Conservation (phyloP, 2,329 filamentous ascomycete genomes). For the Microcyclospora pomicola region DNA sequence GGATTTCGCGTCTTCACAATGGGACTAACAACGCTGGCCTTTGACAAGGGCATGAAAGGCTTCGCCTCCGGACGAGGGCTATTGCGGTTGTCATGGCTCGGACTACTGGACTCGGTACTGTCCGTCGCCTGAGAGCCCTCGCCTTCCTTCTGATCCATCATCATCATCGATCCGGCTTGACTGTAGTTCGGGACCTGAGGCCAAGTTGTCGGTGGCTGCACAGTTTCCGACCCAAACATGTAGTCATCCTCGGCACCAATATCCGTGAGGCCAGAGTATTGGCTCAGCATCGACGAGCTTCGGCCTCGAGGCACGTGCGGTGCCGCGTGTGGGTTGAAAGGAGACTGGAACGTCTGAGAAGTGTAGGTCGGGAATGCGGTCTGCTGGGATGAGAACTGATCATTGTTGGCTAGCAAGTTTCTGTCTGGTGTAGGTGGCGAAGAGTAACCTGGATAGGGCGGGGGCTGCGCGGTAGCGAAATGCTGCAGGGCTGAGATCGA, state of each 20-base stretch:
- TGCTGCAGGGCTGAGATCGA: constrained; percentile 19
- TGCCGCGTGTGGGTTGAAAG: constrained; percentile 9
- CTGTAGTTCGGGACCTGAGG: constrained; percentile 6
- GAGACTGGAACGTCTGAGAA: constrained; percentile 12
- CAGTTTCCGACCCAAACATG: constrained; percentile 9
- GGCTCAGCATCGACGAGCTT: constrained; percentile 39
- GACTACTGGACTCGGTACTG: constrained; percentile 12
- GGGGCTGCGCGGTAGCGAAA: constrained; percentile 11
- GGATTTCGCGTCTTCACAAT: constrained; percentile 12
- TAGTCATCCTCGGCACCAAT: constrained; percentile 19
- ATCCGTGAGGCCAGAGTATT: constrained; percentile 38
- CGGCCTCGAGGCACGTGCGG: constrained; percentile 26
- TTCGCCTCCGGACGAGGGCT: constrained; percentile 22
- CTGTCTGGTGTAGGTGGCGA: constrained; percentile 46
- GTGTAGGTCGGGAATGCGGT: constrained; percentile 12
- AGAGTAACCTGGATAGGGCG: constrained; percentile 17
- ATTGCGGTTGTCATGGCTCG: constrained; percentile 5
- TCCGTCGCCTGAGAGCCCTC: constrained; percentile 14
- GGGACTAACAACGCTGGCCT: constrained; percentile 15
- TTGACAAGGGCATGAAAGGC: constrained; percentile 16
- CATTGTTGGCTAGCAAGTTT: constrained; percentile 39
- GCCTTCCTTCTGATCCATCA: constrained; percentile 9
- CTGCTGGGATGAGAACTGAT: constrained; percentile 7
- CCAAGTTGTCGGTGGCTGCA: constrained; percentile 13
- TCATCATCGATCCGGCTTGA: constrained; percentile 2